Evolutionary conservation across 805 yeast species (phyloP).

Genomic region (Ogataea parapolymorpha): DNA sequence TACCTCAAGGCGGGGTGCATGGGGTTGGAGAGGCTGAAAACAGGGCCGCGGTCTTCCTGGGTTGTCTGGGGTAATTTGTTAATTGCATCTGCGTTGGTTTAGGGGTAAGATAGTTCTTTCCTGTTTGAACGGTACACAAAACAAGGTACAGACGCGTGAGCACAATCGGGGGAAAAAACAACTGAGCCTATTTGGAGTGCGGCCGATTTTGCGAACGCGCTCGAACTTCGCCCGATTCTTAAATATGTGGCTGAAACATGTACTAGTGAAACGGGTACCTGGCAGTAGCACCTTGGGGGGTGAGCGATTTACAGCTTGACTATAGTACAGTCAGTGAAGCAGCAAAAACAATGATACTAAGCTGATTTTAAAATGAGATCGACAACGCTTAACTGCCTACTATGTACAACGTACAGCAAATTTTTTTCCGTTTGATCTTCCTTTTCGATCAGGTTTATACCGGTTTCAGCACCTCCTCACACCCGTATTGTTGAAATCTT

Average conservation of each 20-base stretch:
- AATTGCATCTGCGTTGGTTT: not conserved
- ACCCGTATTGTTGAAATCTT: slow-evolving; percentile 3
- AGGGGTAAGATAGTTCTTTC: not conserved
- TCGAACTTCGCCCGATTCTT: not conserved
- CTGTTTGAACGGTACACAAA: not conserved
- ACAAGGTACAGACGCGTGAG: not conserved
- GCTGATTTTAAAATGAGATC: not conserved
- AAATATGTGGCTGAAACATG: not conserved
- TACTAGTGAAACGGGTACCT: not conserved
- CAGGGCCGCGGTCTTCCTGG: not conserved
- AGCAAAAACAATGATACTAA: not conserved
- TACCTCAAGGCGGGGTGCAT: not conserved
- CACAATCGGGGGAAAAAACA: not conserved
- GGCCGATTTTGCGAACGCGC: not conserved
- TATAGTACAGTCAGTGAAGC: not conserved
- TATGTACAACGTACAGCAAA: not conserved
- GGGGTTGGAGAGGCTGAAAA: not conserved
- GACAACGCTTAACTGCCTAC: not conserved
- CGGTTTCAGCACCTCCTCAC: slow-evolving; percentile 5
- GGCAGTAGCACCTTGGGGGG: not conserved
- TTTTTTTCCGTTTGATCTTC: not conserved
- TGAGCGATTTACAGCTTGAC: not conserved
- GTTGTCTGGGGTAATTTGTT: not conserved
- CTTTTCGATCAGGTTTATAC: not conserved
- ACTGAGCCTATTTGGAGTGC: not conserved